Evolutionary conservation across 139 green algal species (phyloP), one percentile per base, ranked within the genome.

Genomic region (Desmodesmus armatus): DNA sequence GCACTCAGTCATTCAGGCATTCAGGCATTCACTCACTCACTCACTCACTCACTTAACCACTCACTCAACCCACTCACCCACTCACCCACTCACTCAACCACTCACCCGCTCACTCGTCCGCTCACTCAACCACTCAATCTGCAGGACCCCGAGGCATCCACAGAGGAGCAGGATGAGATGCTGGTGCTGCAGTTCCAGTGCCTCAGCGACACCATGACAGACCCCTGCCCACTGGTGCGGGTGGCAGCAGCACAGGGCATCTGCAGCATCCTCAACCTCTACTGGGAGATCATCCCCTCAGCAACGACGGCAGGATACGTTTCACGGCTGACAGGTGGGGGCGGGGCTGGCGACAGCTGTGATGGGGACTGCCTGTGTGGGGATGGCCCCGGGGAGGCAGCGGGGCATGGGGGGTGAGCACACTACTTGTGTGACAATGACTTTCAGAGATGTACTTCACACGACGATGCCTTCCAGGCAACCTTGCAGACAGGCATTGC

Each of bases 241-340:
- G 84, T 80, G 31, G 87, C 84, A 1, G 95, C 92, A 0, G 91
- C 93, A 27, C 51, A 44, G 25, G 94, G 90, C 58, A 83, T 91
- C 21, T 91, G 89, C 58, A 27, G 5, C 15, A 58, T 96, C 60
- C 92, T 98, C 9, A 89, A 94, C 86, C 51, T 81, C 15, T 98
- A 88, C 82, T 98, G 95, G 95, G 94, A 98, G 89, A 84, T 98
- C 72, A 91, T 98, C 17, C 95, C 95, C 0, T 82, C 88, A 0
- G 86, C 86, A 44, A 93, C 91, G 6, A 94, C 87, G 40, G 93
- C 92, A 3, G 79, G 65, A 21, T 93, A 93, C 31, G 81, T 97
- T 3, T 74, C 84, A 25, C 85, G 90, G 40, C 66, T 98, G 0
- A 93, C 90, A 77, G 85, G 92, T 94, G 39, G 23, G 76, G n/a